Percentiles rank a stretch among this genome's conserved stretches.
These are phyloP conservation scores for Phlegmacium glaucopus DNA, from an alignment of 768 basidiomycete genomes.

Conservation along the genomic window DNA sequence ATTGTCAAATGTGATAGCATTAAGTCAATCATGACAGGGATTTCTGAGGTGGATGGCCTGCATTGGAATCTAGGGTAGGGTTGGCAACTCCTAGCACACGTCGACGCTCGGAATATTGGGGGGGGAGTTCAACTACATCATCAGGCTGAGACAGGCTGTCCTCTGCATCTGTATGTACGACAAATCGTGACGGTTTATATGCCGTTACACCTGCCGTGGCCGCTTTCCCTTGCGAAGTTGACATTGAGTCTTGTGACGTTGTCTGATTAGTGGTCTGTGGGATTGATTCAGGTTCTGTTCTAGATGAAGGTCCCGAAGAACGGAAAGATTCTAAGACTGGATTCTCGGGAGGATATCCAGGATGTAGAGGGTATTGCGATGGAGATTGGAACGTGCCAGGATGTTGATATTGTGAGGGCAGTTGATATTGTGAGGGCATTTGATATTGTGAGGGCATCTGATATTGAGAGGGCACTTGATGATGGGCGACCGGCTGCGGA, in stretches of 20 bases:
- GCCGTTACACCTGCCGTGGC: constrained; percentile 43
- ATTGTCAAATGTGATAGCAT: background rate
- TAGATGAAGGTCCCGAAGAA: background rate
- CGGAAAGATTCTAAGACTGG: constrained; percentile 18
- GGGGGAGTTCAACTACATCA: constrained; percentile 71
- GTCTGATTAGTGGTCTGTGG: constrained; percentile 1
- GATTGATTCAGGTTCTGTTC: constrained; percentile 2
- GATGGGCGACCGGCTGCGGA: background rate
- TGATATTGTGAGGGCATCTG: constrained; percentile 10
- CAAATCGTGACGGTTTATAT: constrained; percentile 50
- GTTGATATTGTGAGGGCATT: constrained; percentile 15
- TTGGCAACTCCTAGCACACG: constrained; percentile 12
- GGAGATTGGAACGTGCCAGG: constrained; percentile 5
- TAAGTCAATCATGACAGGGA: constrained; percentile 9
- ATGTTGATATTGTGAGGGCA: constrained; percentile 17
- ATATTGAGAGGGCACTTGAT: background rate
- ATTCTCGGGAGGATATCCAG: constrained; percentile 16
- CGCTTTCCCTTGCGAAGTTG: constrained; percentile 50
- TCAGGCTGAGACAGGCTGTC: constrained; percentile 43
- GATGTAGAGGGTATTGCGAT: constrained; percentile 4
- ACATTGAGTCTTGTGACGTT: constrained; percentile 14
- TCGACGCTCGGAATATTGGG: constrained; percentile 60
- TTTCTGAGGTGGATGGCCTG: constrained; percentile 10
- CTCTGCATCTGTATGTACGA: constrained; percentile 69
- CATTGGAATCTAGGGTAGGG: constrained; percentile 4